Percentiles rank a stretch among this genome's conserved stretches.
phyloP scores from a whole-genome alignment of 768 basidiomycete genomes.

The Suillus placidus region DNA sequence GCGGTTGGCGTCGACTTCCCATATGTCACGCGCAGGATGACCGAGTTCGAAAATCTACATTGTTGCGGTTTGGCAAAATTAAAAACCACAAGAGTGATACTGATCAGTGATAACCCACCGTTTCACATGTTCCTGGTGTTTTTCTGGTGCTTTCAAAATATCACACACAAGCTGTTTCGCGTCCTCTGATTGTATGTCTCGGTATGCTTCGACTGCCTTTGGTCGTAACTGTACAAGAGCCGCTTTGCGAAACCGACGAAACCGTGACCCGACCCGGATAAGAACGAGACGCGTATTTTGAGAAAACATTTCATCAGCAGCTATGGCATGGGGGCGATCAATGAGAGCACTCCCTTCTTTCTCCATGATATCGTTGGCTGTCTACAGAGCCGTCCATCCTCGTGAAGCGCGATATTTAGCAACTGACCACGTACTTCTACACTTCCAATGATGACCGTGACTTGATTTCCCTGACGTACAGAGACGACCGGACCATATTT shows the following conservation, averaged over 20 bases:
- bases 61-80: neutral
- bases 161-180: conserved; percentile 13
- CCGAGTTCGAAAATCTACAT: conserved; percentile 49
- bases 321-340: conserved; percentile 51
- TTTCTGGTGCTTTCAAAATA: conserved; percentile 4
- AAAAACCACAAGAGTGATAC: neutral
- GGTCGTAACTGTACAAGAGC: conserved; percentile 54
- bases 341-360: conserved; percentile 51
- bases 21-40: conserved; percentile 49
- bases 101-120: neutral
- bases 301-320: conserved; percentile 53
- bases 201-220: conserved; percentile 45
- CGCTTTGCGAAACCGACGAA: conserved; percentile 58
- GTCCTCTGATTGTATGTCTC: conserved; percentile 43
- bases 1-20: conserved; percentile 54
- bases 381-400: conserved; percentile 26
- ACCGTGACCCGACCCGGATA: conserved; percentile 50
- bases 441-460: conserved; percentile 30
- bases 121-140: conserved; percentile 5
- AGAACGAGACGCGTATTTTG: conserved; percentile 58
- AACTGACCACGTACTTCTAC: conserved; percentile 20
- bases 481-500: conserved; percentile 31
- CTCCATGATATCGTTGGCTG: conserved; percentile 60
- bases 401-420: conserved; percentile 18
- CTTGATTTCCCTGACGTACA: conserved; percentile 24